Evolutionary conservation across 1,139 yeast genomes (phyloP).

Genomic region (Yamadazyma buinensis): DNA sequence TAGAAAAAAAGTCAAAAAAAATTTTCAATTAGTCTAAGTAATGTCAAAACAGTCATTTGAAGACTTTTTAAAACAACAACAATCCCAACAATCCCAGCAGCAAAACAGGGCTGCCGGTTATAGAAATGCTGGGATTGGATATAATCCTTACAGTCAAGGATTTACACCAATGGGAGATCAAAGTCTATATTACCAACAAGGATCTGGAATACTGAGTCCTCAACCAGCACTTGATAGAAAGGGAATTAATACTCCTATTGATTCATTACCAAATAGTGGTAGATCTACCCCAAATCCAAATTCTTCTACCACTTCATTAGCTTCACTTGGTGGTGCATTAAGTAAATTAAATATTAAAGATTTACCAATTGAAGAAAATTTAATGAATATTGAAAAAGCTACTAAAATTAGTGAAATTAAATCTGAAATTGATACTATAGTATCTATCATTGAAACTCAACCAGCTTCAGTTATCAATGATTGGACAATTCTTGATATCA

Average conservation of each 20-base stretch:
- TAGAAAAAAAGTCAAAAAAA: constrained; percentile 1
- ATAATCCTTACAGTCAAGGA: constrained; percentile 14
- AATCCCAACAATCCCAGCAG: constrained; percentile 16
- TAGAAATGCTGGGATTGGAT: constrained; percentile 16
- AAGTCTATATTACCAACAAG: not conserved
- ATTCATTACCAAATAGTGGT: constrained; percentile 41
- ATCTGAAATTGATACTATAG: constrained; percentile 55
- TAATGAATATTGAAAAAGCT: constrained; percentile 55
- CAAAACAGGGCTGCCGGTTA: constrained; percentile 23
- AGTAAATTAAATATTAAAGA: constrained; percentile 53
- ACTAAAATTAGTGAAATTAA: constrained; percentile 63
- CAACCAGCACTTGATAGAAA: not conserved
- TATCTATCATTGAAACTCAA: constrained; percentile 39
- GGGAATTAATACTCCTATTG: constrained; percentile 23
- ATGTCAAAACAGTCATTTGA: constrained; percentile 26
- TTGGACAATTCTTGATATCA: constrained; percentile 63
- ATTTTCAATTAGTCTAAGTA: constrained; percentile 1
- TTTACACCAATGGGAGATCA: constrained; percentile 10
- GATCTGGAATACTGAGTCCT: not conserved
- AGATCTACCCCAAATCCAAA: constrained; percentile 34
- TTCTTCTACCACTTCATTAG: constrained; percentile 63
- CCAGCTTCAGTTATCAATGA: constrained; percentile 52
- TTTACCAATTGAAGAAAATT: constrained; percentile 64
- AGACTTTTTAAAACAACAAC: constrained; percentile 26
- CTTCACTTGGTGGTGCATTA: constrained; percentile 68